Conservation (phyloP, 225 moss, liverwort and hornwort species). For the Marchantia polymorpha region DNA sequence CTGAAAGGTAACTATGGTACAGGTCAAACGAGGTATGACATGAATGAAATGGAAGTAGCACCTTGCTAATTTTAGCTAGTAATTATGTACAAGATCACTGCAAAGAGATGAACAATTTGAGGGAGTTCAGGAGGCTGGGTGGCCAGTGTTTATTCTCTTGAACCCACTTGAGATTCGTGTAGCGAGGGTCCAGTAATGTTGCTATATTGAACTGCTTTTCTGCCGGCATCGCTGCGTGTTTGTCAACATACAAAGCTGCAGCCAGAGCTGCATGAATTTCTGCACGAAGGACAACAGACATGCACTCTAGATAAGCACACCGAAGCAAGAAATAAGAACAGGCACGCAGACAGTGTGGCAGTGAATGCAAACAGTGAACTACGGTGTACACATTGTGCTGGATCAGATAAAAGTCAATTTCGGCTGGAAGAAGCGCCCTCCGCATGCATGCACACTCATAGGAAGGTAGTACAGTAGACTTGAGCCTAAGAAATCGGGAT, state of each 20-base stretch:
- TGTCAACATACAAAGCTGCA: slow-evolving; percentile 52
- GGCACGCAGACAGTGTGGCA: too few relatives aligned
- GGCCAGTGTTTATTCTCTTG: slow-evolving; percentile 50
- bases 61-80: neutral
- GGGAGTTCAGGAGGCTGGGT: slow-evolving; percentile 47
- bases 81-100: slow-evolving; percentile 14
- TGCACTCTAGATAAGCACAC: neutral
- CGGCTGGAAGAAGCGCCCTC: too few relatives aligned
- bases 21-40: neutral
- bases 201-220: slow-evolving; percentile 59
- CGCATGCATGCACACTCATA: too few relatives aligned
- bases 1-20: neutral
- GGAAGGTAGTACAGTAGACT: too few relatives aligned
- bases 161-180: slow-evolving; percentile 49
- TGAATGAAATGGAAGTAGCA: neutral
- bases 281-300: slow-evolving; percentile 1
- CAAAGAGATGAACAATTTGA: slow-evolving; percentile 46
- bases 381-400: too few relatives aligned
- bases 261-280: slow-evolving; percentile 57
- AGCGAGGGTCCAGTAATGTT: slow-evolving; percentile 52
- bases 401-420: too few relatives aligned
- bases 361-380: too few relatives aligned
- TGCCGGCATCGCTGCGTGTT: slow-evolving; percentile 44
- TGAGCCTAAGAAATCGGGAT: too few relatives aligned
- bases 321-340: too few relatives aligned